Percentiles rank a stretch among this genome's conserved stretches.
Evolutionary conservation across 805 yeast genomes (phyloP).

Genomic region (Saccharomycopsis sp.): DNA sequence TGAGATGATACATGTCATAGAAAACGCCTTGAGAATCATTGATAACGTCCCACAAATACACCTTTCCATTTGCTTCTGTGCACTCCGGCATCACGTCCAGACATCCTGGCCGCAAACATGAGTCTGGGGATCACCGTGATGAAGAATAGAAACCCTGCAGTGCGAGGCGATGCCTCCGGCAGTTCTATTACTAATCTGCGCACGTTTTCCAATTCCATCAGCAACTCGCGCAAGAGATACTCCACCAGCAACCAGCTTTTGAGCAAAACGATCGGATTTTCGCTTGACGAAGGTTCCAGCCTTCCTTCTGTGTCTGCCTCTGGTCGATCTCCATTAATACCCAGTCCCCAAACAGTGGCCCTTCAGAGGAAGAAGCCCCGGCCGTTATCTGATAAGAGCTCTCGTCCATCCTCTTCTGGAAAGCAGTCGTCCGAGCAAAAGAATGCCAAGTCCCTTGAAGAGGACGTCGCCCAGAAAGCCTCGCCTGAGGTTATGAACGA

Average conservation of each 20-base stretch:
- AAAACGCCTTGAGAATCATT: not conserved
- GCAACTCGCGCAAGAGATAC: constrained; percentile 9
- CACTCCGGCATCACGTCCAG: not conserved
- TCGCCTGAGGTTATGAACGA: constrained; percentile 12
- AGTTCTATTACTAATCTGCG: not conserved
- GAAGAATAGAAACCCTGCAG: not conserved
- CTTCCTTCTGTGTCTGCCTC: too few species aligned
- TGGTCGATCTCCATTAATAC: not conserved
- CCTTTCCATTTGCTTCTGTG: too few species aligned
- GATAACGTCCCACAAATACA: too few species aligned
- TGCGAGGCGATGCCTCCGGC: too few species aligned
- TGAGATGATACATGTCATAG: not conserved
- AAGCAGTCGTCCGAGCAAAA: not conserved
- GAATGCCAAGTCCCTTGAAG: not conserved
- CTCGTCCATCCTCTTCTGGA: not conserved
- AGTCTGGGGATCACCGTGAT: not conserved
- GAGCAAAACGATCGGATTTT: constrained; percentile 13
- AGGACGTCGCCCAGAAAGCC: not conserved
- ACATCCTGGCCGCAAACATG: not conserved
- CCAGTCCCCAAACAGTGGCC: constrained; percentile 1
- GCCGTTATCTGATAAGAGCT: too few species aligned
- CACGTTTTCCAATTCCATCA: not conserved
- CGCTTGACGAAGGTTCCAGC: too few species aligned
- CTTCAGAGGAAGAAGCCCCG: not conserved
- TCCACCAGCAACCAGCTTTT: constrained; percentile 10